A percentile compares a stretch with the other conserved stretches of the same genome.
phyloP scores from a whole-genome alignment of 192 early-diverging fungal species.

The Pilaira anomala region DNA sequence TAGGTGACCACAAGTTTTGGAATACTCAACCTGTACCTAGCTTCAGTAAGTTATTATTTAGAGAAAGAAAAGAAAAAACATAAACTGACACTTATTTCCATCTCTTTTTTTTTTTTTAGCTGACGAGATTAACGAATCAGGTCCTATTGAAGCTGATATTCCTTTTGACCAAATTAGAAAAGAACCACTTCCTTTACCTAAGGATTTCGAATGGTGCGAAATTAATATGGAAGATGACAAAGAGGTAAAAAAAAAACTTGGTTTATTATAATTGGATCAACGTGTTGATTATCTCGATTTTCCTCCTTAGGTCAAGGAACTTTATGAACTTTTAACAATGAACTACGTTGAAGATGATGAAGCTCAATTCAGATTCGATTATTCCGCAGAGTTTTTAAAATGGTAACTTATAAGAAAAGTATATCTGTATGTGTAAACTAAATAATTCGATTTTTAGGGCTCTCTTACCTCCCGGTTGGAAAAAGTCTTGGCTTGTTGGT shows the following conservation, averaged over 20 bases:
- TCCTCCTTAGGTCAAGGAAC: conserved; percentile 61
- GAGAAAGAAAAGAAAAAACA: background rate
- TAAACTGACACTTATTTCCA: background rate
- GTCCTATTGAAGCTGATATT: conserved; percentile 77
- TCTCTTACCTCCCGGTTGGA: conserved; percentile 89
- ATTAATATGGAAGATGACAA: conserved; percentile 74
- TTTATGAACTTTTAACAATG: conserved; percentile 84
- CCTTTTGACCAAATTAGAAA: conserved; percentile 72
- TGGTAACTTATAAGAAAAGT: conserved; percentile 55
- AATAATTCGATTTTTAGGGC: conserved; percentile 53
- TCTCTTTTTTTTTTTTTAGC: conserved; percentile 34
- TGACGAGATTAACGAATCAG: conserved; percentile 70
- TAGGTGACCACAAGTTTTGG: conserved; percentile 89
- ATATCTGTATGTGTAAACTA: background rate
- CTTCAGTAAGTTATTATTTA: conserved; percentile 50
- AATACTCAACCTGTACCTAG: conserved; percentile 92
- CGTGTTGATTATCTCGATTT: background rate
- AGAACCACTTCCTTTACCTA: conserved; percentile 83
- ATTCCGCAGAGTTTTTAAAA: conserved; percentile 86
- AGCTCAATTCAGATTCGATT: conserved; percentile 95
- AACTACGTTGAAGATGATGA: conserved; percentile 99
- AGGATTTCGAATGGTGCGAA: conserved; percentile 84
- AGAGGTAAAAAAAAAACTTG: conserved; percentile 47
- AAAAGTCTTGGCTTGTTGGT: conserved; percentile 86
- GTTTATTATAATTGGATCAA: background rate